phyloP scores from a whole-genome alignment of 495 filamentous ascomycete species.

The Wilcoxina mikolae region DNA sequence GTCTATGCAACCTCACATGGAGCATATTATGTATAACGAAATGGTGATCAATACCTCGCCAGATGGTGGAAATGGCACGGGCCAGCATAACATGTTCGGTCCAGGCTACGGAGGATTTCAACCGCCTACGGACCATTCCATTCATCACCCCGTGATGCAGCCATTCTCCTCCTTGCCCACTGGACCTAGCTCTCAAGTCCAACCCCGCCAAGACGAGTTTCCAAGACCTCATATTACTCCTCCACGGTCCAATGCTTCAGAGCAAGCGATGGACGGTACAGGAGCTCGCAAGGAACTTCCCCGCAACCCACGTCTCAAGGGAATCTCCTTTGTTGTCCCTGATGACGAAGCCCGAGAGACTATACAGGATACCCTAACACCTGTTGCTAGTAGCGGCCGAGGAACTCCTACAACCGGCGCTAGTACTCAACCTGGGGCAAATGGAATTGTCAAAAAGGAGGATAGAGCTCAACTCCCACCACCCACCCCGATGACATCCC shows the following conservation, averaged over 20 bases:
- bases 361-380: neutral
- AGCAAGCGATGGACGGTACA: neutral
- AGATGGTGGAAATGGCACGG: neutral
- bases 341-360: neutral
- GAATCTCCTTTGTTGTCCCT: constrained; percentile 20
- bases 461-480: neutral
- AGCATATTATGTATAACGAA: neutral
- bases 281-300: neutral
- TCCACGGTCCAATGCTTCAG: neutral
- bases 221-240: neutral
- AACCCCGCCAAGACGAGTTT: neutral
- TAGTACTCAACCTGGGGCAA: neutral
- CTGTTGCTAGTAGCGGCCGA: neutral
- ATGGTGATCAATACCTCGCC: neutral
- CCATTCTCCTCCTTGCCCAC: neutral
- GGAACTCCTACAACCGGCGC: neutral
- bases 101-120: neutral
- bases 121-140: constrained; percentile 12
- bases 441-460: neutral
- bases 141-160: constrained; percentile 6
- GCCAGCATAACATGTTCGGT: neutral
- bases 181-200: too few species aligned
- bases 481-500: neutral
- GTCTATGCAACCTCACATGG: constrained; percentile 15
- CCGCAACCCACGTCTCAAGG: constrained; percentile 11